Evolutionary conservation across 805 yeast species (phyloP).

Genomic region (Starmera pachycereana): DNA sequence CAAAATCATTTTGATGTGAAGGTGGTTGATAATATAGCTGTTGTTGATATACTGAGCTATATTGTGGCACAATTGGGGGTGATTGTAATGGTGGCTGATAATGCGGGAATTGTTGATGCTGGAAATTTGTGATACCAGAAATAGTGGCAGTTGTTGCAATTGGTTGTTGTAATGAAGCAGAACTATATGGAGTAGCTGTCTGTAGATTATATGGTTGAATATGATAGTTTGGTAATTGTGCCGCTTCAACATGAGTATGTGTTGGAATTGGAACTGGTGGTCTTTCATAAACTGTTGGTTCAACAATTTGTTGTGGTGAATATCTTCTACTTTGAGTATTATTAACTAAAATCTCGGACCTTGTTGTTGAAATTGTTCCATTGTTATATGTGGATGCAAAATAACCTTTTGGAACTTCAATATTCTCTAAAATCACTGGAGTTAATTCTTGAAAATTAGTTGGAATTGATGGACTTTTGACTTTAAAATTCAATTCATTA

Average conservation of each 20-base stretch:
- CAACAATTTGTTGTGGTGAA: neutral
- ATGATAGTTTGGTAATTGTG: slow-evolving; percentile 1
- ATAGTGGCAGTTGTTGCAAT: too few species aligned
- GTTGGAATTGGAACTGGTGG: slow-evolving; percentile 6
- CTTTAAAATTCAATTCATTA: slow-evolving; percentile 11
- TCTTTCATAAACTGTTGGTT: slow-evolving; percentile 1
- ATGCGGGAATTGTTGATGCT: neutral
- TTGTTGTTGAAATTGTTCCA: too few species aligned
- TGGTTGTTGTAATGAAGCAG: too few species aligned
- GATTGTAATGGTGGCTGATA: slow-evolving; percentile 1
- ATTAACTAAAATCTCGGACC: too few species aligned
- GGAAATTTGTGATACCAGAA: too few species aligned
- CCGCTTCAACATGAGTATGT: slow-evolving; percentile 1
- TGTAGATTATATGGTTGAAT: neutral
- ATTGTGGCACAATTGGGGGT: slow-evolving; percentile 6
- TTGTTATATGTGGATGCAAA: too few species aligned
- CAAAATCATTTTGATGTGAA: slow-evolving; percentile 1
- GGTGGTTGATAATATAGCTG: neutral
- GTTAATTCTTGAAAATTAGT: slow-evolving; percentile 5
- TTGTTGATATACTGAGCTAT: neutral
- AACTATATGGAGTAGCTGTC: too few species aligned
- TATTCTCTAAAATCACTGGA: too few species aligned
- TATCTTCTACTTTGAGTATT: neutral
- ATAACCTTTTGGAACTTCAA: too few species aligned
- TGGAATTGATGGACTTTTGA: slow-evolving; percentile 16